Conservation (phyloP, 805 yeast species). For the Candida ascalaphidarum region DNA sequence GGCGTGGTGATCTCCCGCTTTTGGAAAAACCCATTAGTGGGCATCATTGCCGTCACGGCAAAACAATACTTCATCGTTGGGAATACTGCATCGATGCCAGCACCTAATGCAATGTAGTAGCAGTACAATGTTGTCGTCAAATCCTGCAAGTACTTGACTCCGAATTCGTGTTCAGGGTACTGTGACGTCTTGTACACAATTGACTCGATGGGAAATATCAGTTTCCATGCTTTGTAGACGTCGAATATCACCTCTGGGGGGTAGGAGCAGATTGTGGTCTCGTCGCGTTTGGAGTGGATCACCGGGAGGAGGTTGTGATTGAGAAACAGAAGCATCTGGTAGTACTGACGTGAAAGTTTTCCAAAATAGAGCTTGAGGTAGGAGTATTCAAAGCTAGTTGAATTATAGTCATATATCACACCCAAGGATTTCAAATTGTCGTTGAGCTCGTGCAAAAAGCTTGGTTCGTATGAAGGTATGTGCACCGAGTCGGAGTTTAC, state of each 20-base stretch:
- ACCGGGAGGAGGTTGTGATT: slow-evolving; percentile 9
- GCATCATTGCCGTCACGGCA: slow-evolving; percentile 10
- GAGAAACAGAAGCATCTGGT: slow-evolving; percentile 8
- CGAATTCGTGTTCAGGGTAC: not conserved
- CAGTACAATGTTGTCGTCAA: slow-evolving; percentile 11
- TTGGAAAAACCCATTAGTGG: slow-evolving; percentile 7
- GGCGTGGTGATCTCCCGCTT: slow-evolving; percentile 3
- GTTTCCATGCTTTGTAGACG: slow-evolving; percentile 12
- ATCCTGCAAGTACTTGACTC: slow-evolving; percentile 3
- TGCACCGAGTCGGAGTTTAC: slow-evolving; percentile 3
- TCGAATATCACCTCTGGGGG: slow-evolving; percentile 10
- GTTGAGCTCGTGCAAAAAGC: slow-evolving; percentile 2
- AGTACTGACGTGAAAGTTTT: slow-evolving; percentile 6
- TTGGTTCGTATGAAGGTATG: slow-evolving; percentile 4
- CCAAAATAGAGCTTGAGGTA: slow-evolving; percentile 1
- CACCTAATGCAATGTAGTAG: slow-evolving; percentile 14
- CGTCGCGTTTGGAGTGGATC: slow-evolving; percentile 6
- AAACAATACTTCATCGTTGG: slow-evolving; percentile 15
- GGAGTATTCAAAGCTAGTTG: not conserved
- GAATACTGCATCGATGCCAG: slow-evolving; percentile 13
- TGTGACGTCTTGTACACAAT: slow-evolving; percentile 1
- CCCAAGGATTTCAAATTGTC: not conserved
- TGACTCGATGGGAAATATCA: slow-evolving; percentile 11
- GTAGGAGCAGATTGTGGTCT: slow-evolving; percentile 9
- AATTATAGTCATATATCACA: not conserved